phyloP scores from a whole-genome alignment of 1,139 yeast genomes.

The Pichia kudriavzevii region DNA sequence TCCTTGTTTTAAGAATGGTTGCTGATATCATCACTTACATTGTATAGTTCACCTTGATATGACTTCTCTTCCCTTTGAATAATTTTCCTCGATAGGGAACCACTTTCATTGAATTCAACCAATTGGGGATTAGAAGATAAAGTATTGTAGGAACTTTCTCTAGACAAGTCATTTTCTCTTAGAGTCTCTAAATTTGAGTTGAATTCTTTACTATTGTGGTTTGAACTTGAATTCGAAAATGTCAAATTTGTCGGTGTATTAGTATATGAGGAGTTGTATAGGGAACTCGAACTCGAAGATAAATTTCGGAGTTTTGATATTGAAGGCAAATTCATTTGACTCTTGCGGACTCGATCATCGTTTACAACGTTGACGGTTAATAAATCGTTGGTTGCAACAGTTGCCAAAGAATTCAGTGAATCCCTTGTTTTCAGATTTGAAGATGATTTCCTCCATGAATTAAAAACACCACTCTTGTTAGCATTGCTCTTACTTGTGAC shows the following conservation, averaged over 20 bases:
- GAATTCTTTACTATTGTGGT: constrained; percentile 2
- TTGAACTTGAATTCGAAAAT: no score
- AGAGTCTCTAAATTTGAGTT: constrained; percentile 11
- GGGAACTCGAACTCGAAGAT: constrained; percentile 6
- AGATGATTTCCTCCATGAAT: constrained; percentile 59
- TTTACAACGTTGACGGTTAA: constrained; percentile 75
- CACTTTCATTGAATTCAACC: constrained; percentile 44
- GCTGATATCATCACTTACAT: constrained; percentile 10
- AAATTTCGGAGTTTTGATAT: constrained; percentile 5
- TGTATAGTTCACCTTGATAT: constrained; percentile 18
- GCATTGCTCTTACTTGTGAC: neutral
- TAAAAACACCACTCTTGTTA: constrained; percentile 23
- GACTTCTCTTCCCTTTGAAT: constrained; percentile 19
- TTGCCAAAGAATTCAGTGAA: constrained; percentile 67
- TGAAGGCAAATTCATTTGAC: constrained; percentile 23
- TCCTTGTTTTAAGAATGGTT: no score
- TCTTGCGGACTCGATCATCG: constrained; percentile 32
- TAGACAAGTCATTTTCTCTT: constrained; percentile 12
- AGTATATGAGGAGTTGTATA: no score
- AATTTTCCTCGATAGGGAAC: constrained; percentile 9
- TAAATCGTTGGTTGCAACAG: constrained; percentile 80
- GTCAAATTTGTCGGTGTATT: no score
- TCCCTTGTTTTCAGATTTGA: constrained; percentile 43
- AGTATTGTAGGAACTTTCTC: constrained; percentile 10
- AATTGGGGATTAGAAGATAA: constrained; percentile 33